Base-by-base conservation (phyloP, 2,329 filamentous ascomycete genomes). In the Phoma sp. region DNA sequence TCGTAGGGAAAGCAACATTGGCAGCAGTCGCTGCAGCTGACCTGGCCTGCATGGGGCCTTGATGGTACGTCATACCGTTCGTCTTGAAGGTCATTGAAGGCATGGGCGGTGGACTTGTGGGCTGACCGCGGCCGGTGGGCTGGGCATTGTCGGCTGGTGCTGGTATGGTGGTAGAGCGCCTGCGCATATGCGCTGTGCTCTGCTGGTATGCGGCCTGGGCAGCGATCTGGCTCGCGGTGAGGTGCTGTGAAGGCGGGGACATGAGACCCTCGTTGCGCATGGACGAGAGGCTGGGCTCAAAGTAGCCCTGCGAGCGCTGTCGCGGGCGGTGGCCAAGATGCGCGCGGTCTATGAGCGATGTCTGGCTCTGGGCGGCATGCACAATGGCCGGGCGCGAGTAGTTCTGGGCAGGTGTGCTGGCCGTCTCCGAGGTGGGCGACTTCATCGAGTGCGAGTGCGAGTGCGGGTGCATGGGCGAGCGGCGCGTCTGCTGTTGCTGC, bases 171-270 rank as follows among this genome's bases (percentile, higher is more conserved):
- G 90, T 87, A 11, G 89, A 92, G 47, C 89, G 84, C 70, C 91
- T 89, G 18, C 90, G 81, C 54, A 73, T 79, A 64, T 73, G 74
- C 59, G 75, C 73, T 38, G 79, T 78, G 66, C 84, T 81, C 66
- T 87, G 83, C 30, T 84, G 84, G 67, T 89, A 86, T 50, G 90
- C 90, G 8, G 89, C 86, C 74, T 92, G 89, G 14, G 89, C 89
- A 35, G 90, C 90, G 60, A 92, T 91, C 72, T 91, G 88, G 73
- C 89, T 91, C n/a, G 89, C 86, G 75, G 76, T 75, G 74, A 86
- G 66, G 52, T 46, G 63, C 57, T 58, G 78, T 77, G 66, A 73
- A 70, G 83, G 79, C 36, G 46, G 37, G 18, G 55, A 40, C 37
- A 49, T 46, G 22, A 47, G 48, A 24, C 38, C 36, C 13, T 56